A percentile compares a stretch with the other conserved stretches of the same genome.
These are phyloP conservation scores for Saksenaea oblongispora DNA, from an alignment of 371 early-diverging fungal species.

Conservation along the genomic window DNA sequence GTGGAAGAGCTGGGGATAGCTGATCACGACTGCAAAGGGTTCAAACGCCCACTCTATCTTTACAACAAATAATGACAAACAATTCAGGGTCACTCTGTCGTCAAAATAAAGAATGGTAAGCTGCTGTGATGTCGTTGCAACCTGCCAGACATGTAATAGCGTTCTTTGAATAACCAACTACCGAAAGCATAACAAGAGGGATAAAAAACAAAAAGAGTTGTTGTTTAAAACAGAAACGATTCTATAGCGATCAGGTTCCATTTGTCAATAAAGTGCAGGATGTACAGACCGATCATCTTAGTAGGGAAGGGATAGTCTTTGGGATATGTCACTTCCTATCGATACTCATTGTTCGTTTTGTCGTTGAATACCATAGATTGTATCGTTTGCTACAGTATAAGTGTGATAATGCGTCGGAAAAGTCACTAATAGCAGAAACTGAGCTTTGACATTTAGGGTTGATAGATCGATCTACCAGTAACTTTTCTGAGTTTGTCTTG, in stretches of 20 bases:
- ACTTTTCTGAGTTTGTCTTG: conserved; percentile 27
- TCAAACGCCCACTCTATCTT: conserved; percentile 10
- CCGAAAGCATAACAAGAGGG: no score
- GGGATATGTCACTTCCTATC: not conserved
- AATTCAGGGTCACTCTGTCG: no score
- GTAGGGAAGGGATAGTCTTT: no score
- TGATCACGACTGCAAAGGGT: conserved; percentile 26
- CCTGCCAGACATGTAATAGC: no score
- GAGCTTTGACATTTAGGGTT: not conserved
- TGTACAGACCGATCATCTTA: no score
- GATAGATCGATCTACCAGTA: conserved; percentile 17
- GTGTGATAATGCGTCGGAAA: conserved; percentile 28
- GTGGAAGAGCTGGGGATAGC: conserved; percentile 18
- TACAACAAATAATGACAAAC: conserved; percentile 10
- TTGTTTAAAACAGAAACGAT: no score
- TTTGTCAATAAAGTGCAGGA: no score
- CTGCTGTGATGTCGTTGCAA: no score
- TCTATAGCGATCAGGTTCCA: no score
- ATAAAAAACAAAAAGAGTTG: no score
- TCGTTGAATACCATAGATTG: conserved; percentile 33
- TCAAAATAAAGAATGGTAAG: not conserved
- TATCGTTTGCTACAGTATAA: conserved; percentile 33
- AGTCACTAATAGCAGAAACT: conserved; percentile 15
- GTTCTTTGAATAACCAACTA: no score
- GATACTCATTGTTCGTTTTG: not conserved